Evolutionary conservation across 345 rosid genomes (phyloP).

Genomic region (Mangifera indica): DNA sequence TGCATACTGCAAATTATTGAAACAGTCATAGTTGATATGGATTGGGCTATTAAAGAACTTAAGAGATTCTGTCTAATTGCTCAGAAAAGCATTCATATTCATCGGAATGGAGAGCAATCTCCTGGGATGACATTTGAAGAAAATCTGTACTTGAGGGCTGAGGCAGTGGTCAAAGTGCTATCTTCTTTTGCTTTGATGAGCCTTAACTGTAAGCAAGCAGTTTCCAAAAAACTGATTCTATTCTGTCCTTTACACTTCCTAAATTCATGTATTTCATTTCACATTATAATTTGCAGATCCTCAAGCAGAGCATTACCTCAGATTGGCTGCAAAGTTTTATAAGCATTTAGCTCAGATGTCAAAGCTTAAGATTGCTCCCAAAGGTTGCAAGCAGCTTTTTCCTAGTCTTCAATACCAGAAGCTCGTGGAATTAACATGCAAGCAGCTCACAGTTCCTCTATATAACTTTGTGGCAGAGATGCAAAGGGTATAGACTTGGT

Average conservation of each 20-base stretch:
- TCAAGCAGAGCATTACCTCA: conserved; percentile 65
- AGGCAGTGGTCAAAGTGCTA: conserved; percentile 53
- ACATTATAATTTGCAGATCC: conserved; percentile 45
- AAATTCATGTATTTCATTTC: conserved; percentile 18
- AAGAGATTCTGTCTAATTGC: conserved; percentile 40
- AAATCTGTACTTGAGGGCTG: conserved; percentile 55
- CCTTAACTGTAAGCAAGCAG: conserved; percentile 55
- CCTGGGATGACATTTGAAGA: conserved; percentile 47
- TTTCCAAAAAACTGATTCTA: conserved; percentile 8
- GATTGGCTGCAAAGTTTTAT: conserved; percentile 59
- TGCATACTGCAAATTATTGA: conserved; percentile 58
- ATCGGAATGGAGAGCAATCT: conserved; percentile 35
- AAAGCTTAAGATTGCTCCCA: conserved; percentile 66
- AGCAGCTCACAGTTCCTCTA: conserved; percentile 63
- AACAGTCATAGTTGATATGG: conserved; percentile 52
- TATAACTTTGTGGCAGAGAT: conserved; percentile 68
- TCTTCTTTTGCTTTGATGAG: conserved; percentile 71
- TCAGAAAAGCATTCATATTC: conserved; percentile 35
- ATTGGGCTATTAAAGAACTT: conserved; percentile 63
- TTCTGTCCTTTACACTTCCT: conserved; percentile 8
- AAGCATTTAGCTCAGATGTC: conserved; percentile 77
- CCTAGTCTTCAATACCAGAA: conserved; percentile 70
- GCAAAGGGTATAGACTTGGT: conserved; percentile 45
- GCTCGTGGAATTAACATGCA: conserved; percentile 79
- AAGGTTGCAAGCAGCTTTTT: conserved; percentile 69